A percentile compares a stretch with the other conserved stretches of the same genome.
These are phyloP conservation scores for Pseudopyricularia cyperi DNA, from an alignment of 2,329 filamentous ascomycete species.

Conservation along the genomic window DNA sequence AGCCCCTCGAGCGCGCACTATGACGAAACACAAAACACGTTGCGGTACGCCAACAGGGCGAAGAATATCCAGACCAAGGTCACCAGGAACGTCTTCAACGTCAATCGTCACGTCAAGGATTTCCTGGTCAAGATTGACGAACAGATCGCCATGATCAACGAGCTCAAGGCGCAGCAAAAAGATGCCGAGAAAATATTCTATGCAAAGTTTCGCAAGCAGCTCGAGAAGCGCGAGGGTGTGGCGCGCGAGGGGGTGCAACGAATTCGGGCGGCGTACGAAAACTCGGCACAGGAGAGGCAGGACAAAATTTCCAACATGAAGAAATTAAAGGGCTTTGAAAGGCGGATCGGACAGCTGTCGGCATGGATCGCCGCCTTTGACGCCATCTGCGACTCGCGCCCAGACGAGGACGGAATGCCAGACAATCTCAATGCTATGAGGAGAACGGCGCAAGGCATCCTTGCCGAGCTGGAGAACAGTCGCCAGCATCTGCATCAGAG, in stretches of 20 bases:
- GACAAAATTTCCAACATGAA: constrained; percentile 72
- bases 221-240: constrained; percentile 67
- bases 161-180: constrained; percentile 85
- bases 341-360: constrained; percentile 73
- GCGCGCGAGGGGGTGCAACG: constrained; percentile 68
- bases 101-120: constrained; percentile 97
- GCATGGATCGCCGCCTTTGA: constrained; percentile 93
- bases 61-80: constrained; percentile 99
- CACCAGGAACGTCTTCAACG: constrained; percentile 97
- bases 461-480: constrained; percentile 80
- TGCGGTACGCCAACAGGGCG: constrained; percentile 91
- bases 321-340: constrained; percentile 68
- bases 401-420: constrained; percentile 55
- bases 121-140: constrained; percentile 99
- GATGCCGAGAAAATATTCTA: constrained; percentile 74
- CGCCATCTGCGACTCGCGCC: constrained; percentile 57
- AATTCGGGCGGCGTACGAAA: constrained; percentile 72
- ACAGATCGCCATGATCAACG: constrained; percentile 92
- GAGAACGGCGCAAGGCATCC: constrained; percentile 77
- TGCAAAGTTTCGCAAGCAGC: constrained; percentile 80
- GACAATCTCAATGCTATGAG: constrained; percentile 61
- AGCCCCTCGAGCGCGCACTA: constrained; percentile 94
- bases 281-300: constrained; percentile 62
- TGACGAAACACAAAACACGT: constrained; percentile 94
- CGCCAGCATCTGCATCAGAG: constrained; percentile 82